Base-by-base conservation (phyloP, 2,329 filamentous ascomycete species). In the Amesomyces nigricolor region DNA sequence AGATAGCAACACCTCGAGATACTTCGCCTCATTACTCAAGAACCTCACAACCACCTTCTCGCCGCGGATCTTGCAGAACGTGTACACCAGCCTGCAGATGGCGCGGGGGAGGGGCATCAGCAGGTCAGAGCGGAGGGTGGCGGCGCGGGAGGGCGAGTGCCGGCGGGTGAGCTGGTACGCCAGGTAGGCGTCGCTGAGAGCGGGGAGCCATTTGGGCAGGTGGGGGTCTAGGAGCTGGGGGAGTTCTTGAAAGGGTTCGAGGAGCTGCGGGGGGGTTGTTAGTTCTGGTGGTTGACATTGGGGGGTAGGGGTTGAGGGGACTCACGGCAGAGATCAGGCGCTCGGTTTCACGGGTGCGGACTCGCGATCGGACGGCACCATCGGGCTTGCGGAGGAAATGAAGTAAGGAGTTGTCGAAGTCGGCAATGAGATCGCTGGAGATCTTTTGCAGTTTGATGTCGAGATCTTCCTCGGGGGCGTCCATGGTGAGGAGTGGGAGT, bases 191-290 rank as follows among this genome's bases (percentile, higher is more conserved):
- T 86, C 79, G 26, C 89, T 84, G 37, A 97, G 77, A 40, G 81
- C 75, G 22, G 89, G 86, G 48, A 97, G 77, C 70, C 95, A 84
- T 60, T 74, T 79, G 49, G 87, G 84, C 42, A 99, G 78, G 69
- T 92, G 82, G 9, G 89, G 83, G 71, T 99, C 94, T 26, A 99
- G 80, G 39, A 97, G 79, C 69, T 99, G 94, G 16, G 94, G 94
- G 62, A 95, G 86, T 75, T 96, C 91, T 76, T 97, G 92, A 64
- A 97, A 99, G 2, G 88, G 85, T 63, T 96, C 91, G 48, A 99
- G 82, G 4, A 80, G 69, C 75, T n/a, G n/a, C n/a, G n/a, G n/a
- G n/a, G n/a, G n/a, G n/a, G n/a, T n/a, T n/a, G n/a, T n/a, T n/a
- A n/a, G n/a, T n/a, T n/a, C n/a, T n/a, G n/a, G n/a, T n/a, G n/a